Evolutionary conservation across 2,329 filamentous ascomycete genomes (phyloP), one percentile per base, ranked within the genome.

Genomic region (Aureobasidium sp.): DNA sequence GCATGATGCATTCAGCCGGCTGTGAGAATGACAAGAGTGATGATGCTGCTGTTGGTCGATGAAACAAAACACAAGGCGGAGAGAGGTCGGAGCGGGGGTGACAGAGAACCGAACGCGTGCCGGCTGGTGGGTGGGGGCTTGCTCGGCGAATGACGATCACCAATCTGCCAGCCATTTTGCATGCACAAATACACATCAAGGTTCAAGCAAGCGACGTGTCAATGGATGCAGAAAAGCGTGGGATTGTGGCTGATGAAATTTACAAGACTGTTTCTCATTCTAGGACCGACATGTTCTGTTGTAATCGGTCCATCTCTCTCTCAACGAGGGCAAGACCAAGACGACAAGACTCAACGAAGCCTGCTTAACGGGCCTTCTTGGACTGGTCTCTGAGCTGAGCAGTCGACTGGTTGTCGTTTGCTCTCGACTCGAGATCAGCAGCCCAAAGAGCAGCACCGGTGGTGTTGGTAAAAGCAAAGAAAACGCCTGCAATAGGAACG

Each of bases 371-470:
- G 12, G 41, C 51, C 51, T 53, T 53, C 56, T 60, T 62, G 3
- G 62, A 64, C 54, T 66, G 61, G 32, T 68, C 63, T 45, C 61
- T 59, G 30, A 70, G 56, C 25, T 57, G 66, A 3, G 66, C 61
- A 10, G 64, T 68, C 3, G 60, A 62, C 11, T 60, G 56, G 12
- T 58, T 59, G 5, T 38, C 29, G 16, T 35, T 30, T n/a, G 12
- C 29, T 44, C 61, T 56, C 19, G 44, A 35, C 58, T 71, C 68
- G 21, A 70, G 54, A 42, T 71, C 90, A 16, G 88, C 87, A 35
- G 91, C 90, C 90, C 90, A 96, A n/a, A 97, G 73, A 6, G 91
- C 91, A 51, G 90, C 91, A 6, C 90, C 91, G 55, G 95, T 89
- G 1, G 88, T 86, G 68, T 95, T 96, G 14, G 90, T 95, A 68